A percentile compares a stretch with the other conserved stretches of the same genome.
Evolutionary conservation across 139 green algal species (phyloP).

Genomic region (Microglena sp.): DNA sequence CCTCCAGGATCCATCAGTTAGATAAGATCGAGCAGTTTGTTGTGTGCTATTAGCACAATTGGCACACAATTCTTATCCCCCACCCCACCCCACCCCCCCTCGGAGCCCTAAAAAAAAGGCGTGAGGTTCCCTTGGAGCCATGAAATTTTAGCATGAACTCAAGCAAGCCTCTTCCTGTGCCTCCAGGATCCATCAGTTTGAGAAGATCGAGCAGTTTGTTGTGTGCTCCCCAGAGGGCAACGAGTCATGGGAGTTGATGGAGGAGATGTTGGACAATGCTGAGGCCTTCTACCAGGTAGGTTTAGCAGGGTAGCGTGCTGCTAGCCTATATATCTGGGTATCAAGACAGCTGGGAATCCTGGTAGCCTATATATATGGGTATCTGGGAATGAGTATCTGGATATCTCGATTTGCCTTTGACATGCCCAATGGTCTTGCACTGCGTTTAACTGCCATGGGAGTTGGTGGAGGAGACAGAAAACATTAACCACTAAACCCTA

Average conservation of each 20-base stretch:
- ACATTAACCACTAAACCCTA: too few relatives aligned
- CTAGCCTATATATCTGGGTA: not conserved
- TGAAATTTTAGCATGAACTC: too few relatives aligned
- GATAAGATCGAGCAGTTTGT: conserved; percentile 15
- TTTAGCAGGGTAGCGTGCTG: too few relatives aligned
- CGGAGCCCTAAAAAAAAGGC: not conserved
- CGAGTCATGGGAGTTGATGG: conserved; percentile 82
- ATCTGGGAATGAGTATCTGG: not conserved
- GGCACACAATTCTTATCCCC: too few relatives aligned
- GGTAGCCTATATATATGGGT: too few relatives aligned
- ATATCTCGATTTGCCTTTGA: too few relatives aligned
- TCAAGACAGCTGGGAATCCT: too few relatives aligned
- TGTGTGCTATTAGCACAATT: too few relatives aligned
- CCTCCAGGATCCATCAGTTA: conserved; percentile 82
- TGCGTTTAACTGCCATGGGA: too few relatives aligned
- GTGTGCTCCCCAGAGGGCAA: conserved; percentile 75
- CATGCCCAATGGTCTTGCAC: too few relatives aligned
- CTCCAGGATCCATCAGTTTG: conserved; percentile 89
- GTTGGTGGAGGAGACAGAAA: too few relatives aligned
- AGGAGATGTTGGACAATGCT: conserved; percentile 95
- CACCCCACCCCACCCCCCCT: not conserved
- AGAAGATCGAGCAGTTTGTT: conserved; percentile 99
- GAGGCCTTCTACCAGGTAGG: conserved; percentile 63
- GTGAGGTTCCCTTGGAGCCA: too few relatives aligned
- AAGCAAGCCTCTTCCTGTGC: not conserved